phyloP scores from a whole-genome alignment of 371 early-diverging fungal genomes.

The Mortierella sp. region DNA sequence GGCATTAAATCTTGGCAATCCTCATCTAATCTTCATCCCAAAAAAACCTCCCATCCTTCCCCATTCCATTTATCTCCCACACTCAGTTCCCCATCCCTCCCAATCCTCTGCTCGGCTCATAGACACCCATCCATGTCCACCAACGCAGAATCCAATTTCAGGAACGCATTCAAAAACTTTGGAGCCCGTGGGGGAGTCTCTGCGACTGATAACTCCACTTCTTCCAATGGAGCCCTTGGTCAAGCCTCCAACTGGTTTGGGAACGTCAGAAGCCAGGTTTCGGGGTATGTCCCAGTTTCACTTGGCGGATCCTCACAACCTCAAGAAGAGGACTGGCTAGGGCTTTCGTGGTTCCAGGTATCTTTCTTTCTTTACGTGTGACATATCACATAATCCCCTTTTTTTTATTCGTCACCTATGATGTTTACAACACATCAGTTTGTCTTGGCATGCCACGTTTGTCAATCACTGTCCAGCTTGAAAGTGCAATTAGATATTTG shows the following conservation, averaged over 20 bases:
- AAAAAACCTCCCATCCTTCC: not conserved
- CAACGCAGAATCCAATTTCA: conserved; percentile 49
- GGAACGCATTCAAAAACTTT: conserved; percentile 56
- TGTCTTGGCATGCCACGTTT: not conserved
- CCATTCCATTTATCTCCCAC: too few species aligned
- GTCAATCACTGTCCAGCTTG: too few species aligned
- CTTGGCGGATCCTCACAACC: conserved; percentile 34
- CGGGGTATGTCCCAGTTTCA: conserved; percentile 48
- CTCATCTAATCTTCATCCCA: not conserved
- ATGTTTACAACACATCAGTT: too few species aligned
- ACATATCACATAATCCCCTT: too few species aligned
- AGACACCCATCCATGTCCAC: conserved; percentile 26
- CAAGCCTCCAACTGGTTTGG: conserved; percentile 47
- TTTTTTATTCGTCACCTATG: too few species aligned
- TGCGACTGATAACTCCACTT: conserved; percentile 12
- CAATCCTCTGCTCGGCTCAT: not conserved
- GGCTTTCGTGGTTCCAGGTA: conserved; percentile 53
- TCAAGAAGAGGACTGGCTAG: conserved; percentile 50
- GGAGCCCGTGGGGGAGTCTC: conserved; percentile 49
- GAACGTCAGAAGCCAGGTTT: conserved; percentile 42
- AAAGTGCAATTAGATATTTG: too few species aligned
- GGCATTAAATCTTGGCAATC: not conserved
- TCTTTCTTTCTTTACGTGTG: not conserved
- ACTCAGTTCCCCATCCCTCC: not conserved
- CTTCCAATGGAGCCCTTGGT: conserved; percentile 17